A percentile compares a stretch with the other conserved stretches of the same genome.
Evolutionary conservation across 305 asterid species (phyloP).

Genomic region (Solanum aculeatissimum): DNA sequence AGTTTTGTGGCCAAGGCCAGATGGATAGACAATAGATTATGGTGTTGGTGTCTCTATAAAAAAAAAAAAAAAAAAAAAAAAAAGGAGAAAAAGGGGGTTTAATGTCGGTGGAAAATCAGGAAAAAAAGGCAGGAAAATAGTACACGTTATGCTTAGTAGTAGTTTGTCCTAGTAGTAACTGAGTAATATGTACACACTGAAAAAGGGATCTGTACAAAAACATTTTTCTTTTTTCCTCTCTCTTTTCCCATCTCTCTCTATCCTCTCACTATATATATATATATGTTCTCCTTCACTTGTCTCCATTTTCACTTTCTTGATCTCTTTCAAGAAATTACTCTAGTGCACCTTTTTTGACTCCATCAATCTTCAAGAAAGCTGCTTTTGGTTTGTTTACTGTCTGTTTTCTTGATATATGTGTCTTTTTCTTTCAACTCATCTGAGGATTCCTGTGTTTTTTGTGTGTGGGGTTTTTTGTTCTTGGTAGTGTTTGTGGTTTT

Average conservation of each 20-base stretch:
- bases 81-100: background rate
- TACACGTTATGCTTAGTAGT: background rate
- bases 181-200: slow-evolving; percentile 14
- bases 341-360: background rate
- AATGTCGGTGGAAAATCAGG: slow-evolving; percentile 29
- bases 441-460: background rate
- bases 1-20: slow-evolving; percentile 3
- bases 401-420: background rate
- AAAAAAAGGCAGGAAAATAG: background rate
- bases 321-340: background rate
- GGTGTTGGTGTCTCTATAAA: background rate
- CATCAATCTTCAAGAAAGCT: background rate
- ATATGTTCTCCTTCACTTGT: background rate
- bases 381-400: background rate
- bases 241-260: background rate
- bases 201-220: background rate
- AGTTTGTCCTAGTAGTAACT: slow-evolving; percentile 1
- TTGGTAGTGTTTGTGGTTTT: background rate
- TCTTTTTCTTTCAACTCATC: background rate
- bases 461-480: background rate
- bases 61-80: background rate
- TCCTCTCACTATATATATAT: background rate
- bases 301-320: background rate
- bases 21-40: slow-evolving; percentile 11
- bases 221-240: background rate